A percentile compares a stretch with the other conserved stretches of the same genome.
Conservation (phyloP, 2,329 filamentous ascomycete genomes). For the Emmonsia crescens region DNA sequence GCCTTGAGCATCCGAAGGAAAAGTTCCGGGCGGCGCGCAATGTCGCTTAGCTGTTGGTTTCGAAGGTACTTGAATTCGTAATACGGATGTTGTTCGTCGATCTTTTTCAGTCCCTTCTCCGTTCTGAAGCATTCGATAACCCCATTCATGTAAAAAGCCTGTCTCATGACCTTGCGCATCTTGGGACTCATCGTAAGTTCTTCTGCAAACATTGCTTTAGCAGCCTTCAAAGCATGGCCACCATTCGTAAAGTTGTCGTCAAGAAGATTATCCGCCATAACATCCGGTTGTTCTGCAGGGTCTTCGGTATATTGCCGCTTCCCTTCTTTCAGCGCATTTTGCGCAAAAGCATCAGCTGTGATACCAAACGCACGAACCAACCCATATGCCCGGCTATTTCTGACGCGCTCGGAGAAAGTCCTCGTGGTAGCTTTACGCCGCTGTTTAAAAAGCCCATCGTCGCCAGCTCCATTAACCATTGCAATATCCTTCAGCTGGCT, state of each 20-base stretch:
- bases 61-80: conserved; percentile 97
- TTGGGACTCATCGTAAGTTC: conserved; percentile 80
- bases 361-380: conserved; percentile 87
- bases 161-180: conserved; percentile 76
- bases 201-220: conserved; percentile 80
- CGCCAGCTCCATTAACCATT: conserved; percentile 44
- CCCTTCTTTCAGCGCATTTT: conserved; percentile 70
- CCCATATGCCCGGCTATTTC: conserved; percentile 66
- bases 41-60: conserved; percentile 72
- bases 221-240: conserved; percentile 63
- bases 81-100: conserved; percentile 89
- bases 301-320: conserved; percentile 79
- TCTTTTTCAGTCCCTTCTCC: conserved; percentile 85
- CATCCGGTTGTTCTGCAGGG: conserved; percentile 64
- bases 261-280: conserved; percentile 71
- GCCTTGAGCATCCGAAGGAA: conserved; percentile 97
- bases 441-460: conserved; percentile 56
- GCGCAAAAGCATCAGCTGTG: conserved; percentile 74
- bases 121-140: conserved; percentile 81
- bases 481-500: conserved; percentile 71
- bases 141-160: conserved; percentile 71
- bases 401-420: conserved; percentile 71
- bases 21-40: conserved; percentile 73
- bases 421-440: conserved; percentile 74
- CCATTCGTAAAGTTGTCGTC: conserved; percentile 64